Evolutionary conservation across 2,329 filamentous ascomycete genomes (phyloP), one percentile per base, ranked within the genome.

Genomic region (Talaromyces amestolkiae): DNA sequence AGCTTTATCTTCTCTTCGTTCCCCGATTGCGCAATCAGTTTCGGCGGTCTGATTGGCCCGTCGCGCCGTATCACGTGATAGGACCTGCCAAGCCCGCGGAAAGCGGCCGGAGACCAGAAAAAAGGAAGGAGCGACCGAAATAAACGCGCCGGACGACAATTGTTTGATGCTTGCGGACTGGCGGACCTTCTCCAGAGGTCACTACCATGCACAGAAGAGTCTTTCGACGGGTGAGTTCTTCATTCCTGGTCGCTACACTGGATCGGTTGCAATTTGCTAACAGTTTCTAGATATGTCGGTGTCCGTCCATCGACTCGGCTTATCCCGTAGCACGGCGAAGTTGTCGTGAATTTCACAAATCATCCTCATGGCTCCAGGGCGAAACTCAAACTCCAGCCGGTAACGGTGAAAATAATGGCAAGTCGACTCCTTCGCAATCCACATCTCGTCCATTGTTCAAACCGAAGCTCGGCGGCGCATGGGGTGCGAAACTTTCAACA

Each of bases 301-400:
- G 74, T 70, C 74, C 76, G 66, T 73, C 74, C 68, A 68, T 79
- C 71, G 78, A 79, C 70, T 72, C 78, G 70, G 74, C 75, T 62
- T 76, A 75, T 70, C 72, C 75, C 64, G 71, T 62, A 70, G 69
- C 68, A 64, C 69, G 69, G 64, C 70, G 66, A 70, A 49, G 73
- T 63, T 72, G 73, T 65, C 76, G 78, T 63, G 68, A 70, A 7
- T 79, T 81, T 67, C 75, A 71, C 53, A 73, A 75, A 11, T 77
- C 74, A 47, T 61, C 67, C 43, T 64, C 71, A 31, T 63, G 66
- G 33, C 67, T 68, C 37, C 72, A 74, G 51, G 73, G 76, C 1
- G 75, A 73, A 19, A 49, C n/a, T 17, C 71, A 74, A 51, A 69
- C 73, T 11, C 67, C 72, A 17, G 69, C 69, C 53, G 56, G 69